Conservation (phyloP, 2,329 filamentous ascomycete species). For the Akanthomyces dipterigenus region DNA sequence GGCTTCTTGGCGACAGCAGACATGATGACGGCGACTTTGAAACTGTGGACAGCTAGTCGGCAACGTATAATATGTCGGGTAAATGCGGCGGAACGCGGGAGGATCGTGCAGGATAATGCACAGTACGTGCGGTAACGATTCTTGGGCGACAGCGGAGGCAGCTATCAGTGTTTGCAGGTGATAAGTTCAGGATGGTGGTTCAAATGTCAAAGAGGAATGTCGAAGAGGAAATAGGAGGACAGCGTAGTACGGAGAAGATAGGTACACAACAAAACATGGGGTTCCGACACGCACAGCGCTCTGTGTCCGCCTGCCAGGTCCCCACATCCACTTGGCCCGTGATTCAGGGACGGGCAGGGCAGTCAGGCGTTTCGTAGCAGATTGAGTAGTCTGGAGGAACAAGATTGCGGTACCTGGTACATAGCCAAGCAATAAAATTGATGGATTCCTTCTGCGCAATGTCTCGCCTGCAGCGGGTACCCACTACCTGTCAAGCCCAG, state of each 20-base stretch:
- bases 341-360: conserved; percentile 5
- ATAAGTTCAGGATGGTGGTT: background rate
- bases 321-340: conserved; percentile 9
- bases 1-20: conserved; percentile 49
- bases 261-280: conserved; percentile 11
- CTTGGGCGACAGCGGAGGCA: background rate
- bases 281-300: conserved; percentile 9
- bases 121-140: conserved; percentile 6
- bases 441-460: no score
- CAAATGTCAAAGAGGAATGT: background rate
- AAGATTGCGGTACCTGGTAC: conserved; percentile 5
- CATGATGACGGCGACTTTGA: conserved; percentile 30
- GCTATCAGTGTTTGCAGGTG: background rate
- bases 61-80: conserved; percentile 2
- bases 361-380: background rate
- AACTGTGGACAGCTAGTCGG: conserved; percentile 4
- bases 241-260: conserved; percentile 5
- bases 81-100: background rate
- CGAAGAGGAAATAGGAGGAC: conserved; percentile 10
- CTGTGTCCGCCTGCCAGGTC: background rate
- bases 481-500: background rate
- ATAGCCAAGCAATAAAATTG: background rate
- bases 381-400: background rate
- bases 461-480: background rate
- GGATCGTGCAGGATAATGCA: conserved; percentile 1